Evolutionary conservation across 352 stramenopile species (phyloP).

Genomic region (Thraustotheca clavata): DNA sequence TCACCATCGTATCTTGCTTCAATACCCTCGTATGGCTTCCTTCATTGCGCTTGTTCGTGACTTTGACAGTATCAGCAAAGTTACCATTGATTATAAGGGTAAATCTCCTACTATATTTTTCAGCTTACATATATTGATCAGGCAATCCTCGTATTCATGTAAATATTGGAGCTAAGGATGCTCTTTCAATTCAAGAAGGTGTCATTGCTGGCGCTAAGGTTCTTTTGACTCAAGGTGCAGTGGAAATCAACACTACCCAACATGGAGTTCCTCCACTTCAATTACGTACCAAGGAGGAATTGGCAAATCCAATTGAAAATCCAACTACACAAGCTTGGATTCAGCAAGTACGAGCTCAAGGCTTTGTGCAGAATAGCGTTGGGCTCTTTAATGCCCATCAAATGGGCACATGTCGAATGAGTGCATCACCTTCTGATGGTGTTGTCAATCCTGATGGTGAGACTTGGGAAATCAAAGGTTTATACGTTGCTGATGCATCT

Average conservation of each 20-base stretch:
- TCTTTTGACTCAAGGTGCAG: slow-evolving; percentile 22
- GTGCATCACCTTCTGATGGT: slow-evolving; percentile 3
- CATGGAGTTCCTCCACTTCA: slow-evolving; percentile 13
- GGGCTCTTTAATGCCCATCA: slow-evolving; percentile 28
- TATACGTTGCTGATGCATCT: slow-evolving; percentile 29
- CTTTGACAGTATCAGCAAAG: slow-evolving; percentile 1
- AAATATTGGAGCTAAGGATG: slow-evolving; percentile 21
- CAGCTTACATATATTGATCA: neutral
- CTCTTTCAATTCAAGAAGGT: slow-evolving; percentile 22
- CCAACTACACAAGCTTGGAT: slow-evolving; percentile 21
- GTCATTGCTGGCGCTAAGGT: slow-evolving; percentile 23
- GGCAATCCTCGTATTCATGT: slow-evolving; percentile 22
- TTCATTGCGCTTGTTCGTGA: slow-evolving; percentile 14
- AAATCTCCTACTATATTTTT: neutral
- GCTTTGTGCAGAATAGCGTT: slow-evolving; percentile 20
- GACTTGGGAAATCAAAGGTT: slow-evolving; percentile 27
- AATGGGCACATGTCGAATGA: slow-evolving; percentile 30
- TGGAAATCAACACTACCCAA: slow-evolving; percentile 22
- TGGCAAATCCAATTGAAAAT: slow-evolving; percentile 19
- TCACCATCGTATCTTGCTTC: slow-evolving; percentile 2
- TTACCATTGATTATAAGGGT: slow-evolving; percentile 12
- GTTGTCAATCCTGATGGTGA: slow-evolving; percentile 29
- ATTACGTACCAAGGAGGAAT: slow-evolving; percentile 2
- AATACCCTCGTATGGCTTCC: neutral
- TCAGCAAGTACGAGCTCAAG: neutral